Percentiles rank a stretch among this genome's conserved stretches.
phyloP scores from a whole-genome alignment of 257 asterid species.

The Nicotiana tomentosiformis region DNA sequence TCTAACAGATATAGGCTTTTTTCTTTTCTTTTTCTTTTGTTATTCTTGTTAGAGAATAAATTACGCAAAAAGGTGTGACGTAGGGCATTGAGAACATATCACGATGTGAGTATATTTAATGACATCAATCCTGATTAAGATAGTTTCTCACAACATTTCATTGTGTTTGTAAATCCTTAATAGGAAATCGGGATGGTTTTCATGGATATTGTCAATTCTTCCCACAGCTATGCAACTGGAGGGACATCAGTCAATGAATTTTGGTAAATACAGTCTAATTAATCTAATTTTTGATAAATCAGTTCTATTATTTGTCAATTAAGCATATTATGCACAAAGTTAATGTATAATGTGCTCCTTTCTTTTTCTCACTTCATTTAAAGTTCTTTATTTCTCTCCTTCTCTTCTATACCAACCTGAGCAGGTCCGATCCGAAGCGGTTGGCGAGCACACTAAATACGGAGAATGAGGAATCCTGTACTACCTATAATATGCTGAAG shows the following conservation, averaged over 20 bases:
- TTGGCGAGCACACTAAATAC: slow-evolving; percentile 42
- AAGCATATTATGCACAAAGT: not conserved
- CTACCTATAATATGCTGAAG: slow-evolving; percentile 93
- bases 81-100: not conserved
- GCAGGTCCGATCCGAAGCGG: slow-evolving; percentile 71
- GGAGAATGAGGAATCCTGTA: slow-evolving; percentile 85
- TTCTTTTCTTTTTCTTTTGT: not conserved
- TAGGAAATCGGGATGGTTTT: slow-evolving; percentile 74
- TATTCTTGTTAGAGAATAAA: not conserved
- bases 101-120: not conserved
- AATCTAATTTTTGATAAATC: not conserved
- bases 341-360: not conserved
- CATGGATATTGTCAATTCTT: slow-evolving; percentile 71
- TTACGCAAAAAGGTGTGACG: not conserved
- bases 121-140: not conserved
- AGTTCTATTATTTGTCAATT: not conserved
- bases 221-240: slow-evolving; percentile 90
- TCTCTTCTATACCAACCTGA: not conserved
- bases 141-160: not conserved
- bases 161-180: not conserved
- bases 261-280: slow-evolving; percentile 37
- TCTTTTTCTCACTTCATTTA: not conserved
- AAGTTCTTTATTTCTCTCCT: not conserved
- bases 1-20: not conserved
- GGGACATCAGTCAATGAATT: slow-evolving; percentile 68